A percentile compares a stretch with the other conserved stretches of the same genome.
Conservation (phyloP, 176 grass and related monocot species). For the Triticum urartu region DNA sequence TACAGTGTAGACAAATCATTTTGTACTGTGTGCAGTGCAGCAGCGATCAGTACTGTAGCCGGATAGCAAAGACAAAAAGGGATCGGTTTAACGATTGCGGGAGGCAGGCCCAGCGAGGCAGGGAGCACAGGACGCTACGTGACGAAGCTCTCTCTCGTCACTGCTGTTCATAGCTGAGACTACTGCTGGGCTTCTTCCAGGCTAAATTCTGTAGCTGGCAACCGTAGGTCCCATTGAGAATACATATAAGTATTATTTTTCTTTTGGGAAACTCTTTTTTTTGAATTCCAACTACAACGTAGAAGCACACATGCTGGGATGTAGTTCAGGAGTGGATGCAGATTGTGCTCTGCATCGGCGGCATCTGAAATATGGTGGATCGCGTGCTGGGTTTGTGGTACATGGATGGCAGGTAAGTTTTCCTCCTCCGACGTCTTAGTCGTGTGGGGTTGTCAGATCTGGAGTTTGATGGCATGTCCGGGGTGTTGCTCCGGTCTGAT, state of each 20-base stretch:
- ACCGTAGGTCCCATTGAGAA: not conserved
- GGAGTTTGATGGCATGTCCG: no score
- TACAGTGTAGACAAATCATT: constrained; percentile 1
- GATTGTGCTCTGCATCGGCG: no score
- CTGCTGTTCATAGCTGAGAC: constrained; percentile 1
- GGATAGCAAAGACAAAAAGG: constrained; percentile 39
- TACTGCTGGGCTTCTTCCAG: not conserved
- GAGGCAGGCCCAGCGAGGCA: not conserved
- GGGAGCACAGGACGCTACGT: constrained; percentile 11
- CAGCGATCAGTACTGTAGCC: not conserved
- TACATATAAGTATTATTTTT: not conserved
- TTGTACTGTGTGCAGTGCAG: constrained; percentile 7
- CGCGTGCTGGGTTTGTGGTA: no score
- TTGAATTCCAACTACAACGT: no score
- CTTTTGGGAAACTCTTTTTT: not conserved
- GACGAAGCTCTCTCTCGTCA: constrained; percentile 34
- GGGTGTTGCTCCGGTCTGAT: no score
- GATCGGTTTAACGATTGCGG: constrained; percentile 42
- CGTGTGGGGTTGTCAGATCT: no score
- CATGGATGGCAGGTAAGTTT: no score
- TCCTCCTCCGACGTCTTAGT: no score
- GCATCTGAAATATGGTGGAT: no score
- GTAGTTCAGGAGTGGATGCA: no score
- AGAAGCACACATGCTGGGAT: no score
- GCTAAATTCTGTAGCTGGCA: constrained; percentile 39